Conservation (phyloP, 2,329 filamentous ascomycete species). For the Blastomyces percursus region DNA sequence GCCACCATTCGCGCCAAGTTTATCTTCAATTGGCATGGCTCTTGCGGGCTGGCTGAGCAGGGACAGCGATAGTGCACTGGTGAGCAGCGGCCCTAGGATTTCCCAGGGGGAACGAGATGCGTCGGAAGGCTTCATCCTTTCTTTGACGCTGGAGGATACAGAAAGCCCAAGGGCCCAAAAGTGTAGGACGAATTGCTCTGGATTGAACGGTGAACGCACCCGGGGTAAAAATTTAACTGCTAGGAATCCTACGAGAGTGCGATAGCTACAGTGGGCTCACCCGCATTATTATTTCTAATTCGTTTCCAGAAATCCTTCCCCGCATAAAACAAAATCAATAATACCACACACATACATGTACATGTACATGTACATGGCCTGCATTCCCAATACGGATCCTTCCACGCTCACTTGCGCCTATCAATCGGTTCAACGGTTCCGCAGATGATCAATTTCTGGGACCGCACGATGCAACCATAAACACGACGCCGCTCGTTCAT, state of each 20-base stretch:
- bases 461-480: not conserved
- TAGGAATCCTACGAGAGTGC: not conserved
- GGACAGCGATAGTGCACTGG: conserved; percentile 7
- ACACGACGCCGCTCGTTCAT: not conserved
- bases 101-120: not conserved
- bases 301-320: not conserved
- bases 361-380: not conserved
- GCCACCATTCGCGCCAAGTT: not conserved
- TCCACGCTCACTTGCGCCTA: not conserved
- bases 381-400: not conserved
- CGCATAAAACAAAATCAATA: not conserved
- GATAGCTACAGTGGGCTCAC: not conserved
- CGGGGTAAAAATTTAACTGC: not conserved
- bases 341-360: not conserved
- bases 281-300: not conserved
- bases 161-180: not conserved
- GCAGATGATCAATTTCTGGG: not conserved
- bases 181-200: not conserved
- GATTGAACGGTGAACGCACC: not conserved
- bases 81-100: conserved; percentile 7
- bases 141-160: not conserved
- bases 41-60: conserved; percentile 9
- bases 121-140: conserved; percentile 9
- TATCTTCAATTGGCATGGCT: not conserved
- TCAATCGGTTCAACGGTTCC: not conserved